phyloP scores from a whole-genome alignment of 345 rosid species.

The Ceriops tagal region DNA sequence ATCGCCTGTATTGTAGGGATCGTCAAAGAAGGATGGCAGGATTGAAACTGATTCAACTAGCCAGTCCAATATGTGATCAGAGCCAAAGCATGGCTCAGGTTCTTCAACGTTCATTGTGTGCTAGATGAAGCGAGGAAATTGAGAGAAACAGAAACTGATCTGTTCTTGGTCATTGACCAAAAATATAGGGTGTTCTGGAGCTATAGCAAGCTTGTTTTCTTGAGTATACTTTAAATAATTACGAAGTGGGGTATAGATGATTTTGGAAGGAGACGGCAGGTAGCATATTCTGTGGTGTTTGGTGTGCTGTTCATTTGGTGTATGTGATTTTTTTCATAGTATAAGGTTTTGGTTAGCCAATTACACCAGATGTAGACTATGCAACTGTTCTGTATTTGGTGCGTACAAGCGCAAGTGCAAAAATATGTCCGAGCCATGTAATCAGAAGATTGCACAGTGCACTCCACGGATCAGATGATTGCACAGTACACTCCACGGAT shows the following conservation, averaged over 20 bases:
- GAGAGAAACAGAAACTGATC: not conserved
- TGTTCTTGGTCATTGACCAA: conserved; percentile 18
- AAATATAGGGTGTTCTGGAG: not conserved
- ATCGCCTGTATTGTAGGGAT: conserved; percentile 38
- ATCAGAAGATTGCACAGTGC: too few relatives aligned
- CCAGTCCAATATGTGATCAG: conserved; percentile 62
- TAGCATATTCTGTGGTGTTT: conserved; percentile 28
- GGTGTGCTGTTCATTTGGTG: conserved; percentile 42
- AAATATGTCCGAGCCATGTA: too few relatives aligned
- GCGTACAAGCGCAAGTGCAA: too few relatives aligned
- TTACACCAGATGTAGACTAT: not conserved
- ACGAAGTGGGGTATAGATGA: not conserved
- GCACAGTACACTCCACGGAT: too few relatives aligned
- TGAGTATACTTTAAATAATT: conserved; percentile 11
- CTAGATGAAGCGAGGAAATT: not conserved
- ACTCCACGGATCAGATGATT: too few relatives aligned
- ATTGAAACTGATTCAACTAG: conserved; percentile 52
- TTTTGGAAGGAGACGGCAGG: conserved; percentile 28
- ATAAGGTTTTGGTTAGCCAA: not conserved
- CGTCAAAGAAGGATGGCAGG: conserved; percentile 63
- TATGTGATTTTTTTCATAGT: conserved; percentile 27
- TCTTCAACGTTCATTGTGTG: conserved; percentile 54
- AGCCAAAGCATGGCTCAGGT: conserved; percentile 47
- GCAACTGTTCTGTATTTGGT: conserved; percentile 23
- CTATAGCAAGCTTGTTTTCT: not conserved